These are phyloP conservation scores for Hypoxylon sp. DNA, from an alignment of 2,329 filamentous ascomycete genomes.

Conservation along the genomic window DNA sequence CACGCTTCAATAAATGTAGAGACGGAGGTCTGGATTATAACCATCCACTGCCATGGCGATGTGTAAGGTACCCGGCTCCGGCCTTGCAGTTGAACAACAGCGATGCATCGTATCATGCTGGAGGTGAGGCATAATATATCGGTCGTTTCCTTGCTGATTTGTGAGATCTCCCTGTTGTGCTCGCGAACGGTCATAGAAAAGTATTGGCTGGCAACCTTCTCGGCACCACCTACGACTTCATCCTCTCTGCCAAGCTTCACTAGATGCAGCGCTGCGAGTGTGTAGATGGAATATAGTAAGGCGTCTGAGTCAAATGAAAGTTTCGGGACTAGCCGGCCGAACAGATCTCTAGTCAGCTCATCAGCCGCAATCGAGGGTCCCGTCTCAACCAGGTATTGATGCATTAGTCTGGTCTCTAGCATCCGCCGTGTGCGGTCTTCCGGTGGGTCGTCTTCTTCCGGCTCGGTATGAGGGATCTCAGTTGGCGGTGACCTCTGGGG, in stretches of 20 bases:
- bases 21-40: slow-evolving; percentile 17
- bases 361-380: slow-evolving; percentile 23
- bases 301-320: slow-evolving; percentile 28
- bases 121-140: slow-evolving; percentile 33
- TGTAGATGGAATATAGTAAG: slow-evolving; percentile 34
- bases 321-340: slow-evolving; percentile 12
- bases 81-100: slow-evolving; percentile 16
- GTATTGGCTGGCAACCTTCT: slow-evolving; percentile 25
- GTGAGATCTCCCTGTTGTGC: slow-evolving; percentile 29
- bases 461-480: neutral
- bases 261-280: slow-evolving; percentile 29
- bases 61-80: slow-evolving; percentile 27
- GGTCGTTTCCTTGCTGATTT: slow-evolving; percentile 24
- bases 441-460: slow-evolving; percentile 25
- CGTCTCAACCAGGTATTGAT: slow-evolving; percentile 32
- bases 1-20: slow-evolving; percentile 27
- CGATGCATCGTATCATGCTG: slow-evolving; percentile 17
- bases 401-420: slow-evolving; percentile 30
- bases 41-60: slow-evolving; percentile 31
- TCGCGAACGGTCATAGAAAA: slow-evolving; percentile 36
- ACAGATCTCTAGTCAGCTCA: slow-evolving; percentile 3
- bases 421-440: slow-evolving; percentile 27
- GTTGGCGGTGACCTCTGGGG: slow-evolving; percentile 1
- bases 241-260: slow-evolving; percentile 15
- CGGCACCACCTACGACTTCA: slow-evolving; percentile 10